Base-by-base conservation (phyloP, 1,284 basidiomycete genomes). In the Puccinia hordei region DNA sequence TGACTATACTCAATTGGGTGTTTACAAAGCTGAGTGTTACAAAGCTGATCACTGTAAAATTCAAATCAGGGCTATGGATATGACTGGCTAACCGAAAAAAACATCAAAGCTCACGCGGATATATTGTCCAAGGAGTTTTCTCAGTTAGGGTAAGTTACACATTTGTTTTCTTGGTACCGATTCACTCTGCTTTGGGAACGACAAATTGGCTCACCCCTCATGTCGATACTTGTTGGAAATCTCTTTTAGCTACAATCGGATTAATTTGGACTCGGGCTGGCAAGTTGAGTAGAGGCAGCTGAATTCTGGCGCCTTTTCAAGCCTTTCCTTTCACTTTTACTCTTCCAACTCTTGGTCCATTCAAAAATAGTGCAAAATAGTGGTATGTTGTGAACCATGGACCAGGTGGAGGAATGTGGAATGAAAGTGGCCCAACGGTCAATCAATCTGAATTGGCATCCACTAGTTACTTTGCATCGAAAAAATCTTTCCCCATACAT, bases 181-280 rank as follows among this genome's bases (percentile, higher is more conserved):
- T 13, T 13, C 33, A 6, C 61, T 1, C 9, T 57, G 19, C 53
- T 57, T 6, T 41, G 38, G 38, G 38, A 41, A 30, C 3, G 24
- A 59, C 12, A 8, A 59, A 30, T 8, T n/a, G n/a, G 24, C 63
- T 27, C 27, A n/a, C n/a, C n/a, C n/a, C n/a, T n/a, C n/a, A n/a
- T n/a, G n/a, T n/a, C n/a, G n/a, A 41, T n/a, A 44, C 38, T 33
- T 30, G 22, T 38, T 73, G 2, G 9, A 5, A 17, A 59, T 59
- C n/a, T 59, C 12, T 9, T 22, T 51, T 59, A 78, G 76, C 27
- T 78, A 69, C 53, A 41, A 53, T 71, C 65, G 65, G 19, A 78
- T 78, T 51, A 78, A 78, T 41, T 46, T 78, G 24, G 76, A 78
- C 44, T 78, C 76, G 44, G 76, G 76, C 35, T 78, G 76, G 76